Base-by-base conservation (phyloP, 2,329 filamentous ascomycete genomes). In the Waltergamsia citrina region DNA sequence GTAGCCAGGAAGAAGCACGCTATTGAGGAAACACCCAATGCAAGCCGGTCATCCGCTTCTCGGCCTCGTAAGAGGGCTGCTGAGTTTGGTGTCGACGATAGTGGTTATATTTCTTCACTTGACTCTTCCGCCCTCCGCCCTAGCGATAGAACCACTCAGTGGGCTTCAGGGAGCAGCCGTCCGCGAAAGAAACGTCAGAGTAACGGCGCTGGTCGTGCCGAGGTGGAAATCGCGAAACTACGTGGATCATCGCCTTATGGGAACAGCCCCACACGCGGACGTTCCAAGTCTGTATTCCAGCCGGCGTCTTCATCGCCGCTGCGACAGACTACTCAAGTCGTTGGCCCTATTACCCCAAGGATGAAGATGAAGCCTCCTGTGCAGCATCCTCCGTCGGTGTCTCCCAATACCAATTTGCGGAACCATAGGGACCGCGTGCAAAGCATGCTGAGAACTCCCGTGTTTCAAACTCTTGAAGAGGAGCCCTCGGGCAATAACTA, bases 21-120 rank as follows among this genome's bases (percentile, higher is more conserved):
- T 3, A 15, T 5, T 11, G 22, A 18, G 7, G 26, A 14, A 4
- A 29, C 26, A 11, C 26, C 33, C 15, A 11, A 15, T 8, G 12
- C n/a, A n/a, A 17, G 21, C 31, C 21, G 28, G 10, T 25, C 17
- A 20, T 4, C 33, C 6, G 7, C 23, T 21, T n/a, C 67, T 33
- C 77, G 76, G 33, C 74, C 78, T 25, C 78, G 81, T 44, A 85
- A 85, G 60, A 80, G 83, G 44, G 90, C 31, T 10, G 17, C 29
- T 6, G 29, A 32, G 19, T 27, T 15, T 26, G 55, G 76, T 83
- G 81, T 93, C 65, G 85, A 74, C 49, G 92, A 98, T 57, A 96
- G 90, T 53, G 92, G 92, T 26, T 98, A 96, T 58, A 94, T 94
- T 53, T 96, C 92, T 2, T 95, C 88, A 0, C 71, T 96, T 14